Conservation (phyloP, 2,329 filamentous ascomycete species). For the Graphilbum ipis-grandicollis region DNA sequence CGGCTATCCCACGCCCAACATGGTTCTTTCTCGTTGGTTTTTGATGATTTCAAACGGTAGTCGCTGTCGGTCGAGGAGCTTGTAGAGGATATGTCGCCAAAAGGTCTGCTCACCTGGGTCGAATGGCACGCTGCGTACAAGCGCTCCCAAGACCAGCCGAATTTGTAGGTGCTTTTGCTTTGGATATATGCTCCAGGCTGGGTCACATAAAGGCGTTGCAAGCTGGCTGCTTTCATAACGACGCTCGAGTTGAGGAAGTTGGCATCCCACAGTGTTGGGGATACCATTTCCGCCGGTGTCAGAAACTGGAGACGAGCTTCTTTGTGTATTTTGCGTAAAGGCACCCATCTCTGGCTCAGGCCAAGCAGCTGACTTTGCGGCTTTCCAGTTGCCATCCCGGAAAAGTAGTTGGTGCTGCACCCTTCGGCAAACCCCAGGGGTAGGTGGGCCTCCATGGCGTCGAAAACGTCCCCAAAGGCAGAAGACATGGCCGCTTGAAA, state of each 20-base stretch:
- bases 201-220: slow-evolving; percentile 56
- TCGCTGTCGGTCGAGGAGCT: slow-evolving; percentile 16
- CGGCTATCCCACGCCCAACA: slow-evolving; percentile 52
- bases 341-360: slow-evolving; percentile 53
- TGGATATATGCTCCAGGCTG: slow-evolving; percentile 61
- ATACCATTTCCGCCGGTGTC: slow-evolving; percentile 54
- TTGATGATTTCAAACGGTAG: not conserved
- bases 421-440: slow-evolving; percentile 5
- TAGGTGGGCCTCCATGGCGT: slow-evolving; percentile 17
- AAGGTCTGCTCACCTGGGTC: too few relatives aligned
- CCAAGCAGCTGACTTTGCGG: slow-evolving; percentile 33
- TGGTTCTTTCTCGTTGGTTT: slow-evolving; percentile 24
- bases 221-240: slow-evolving; percentile 50
- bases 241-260: slow-evolving; percentile 53
- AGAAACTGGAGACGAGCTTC: slow-evolving; percentile 57
- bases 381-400: slow-evolving; percentile 7
- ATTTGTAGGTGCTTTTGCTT: slow-evolving; percentile 31
- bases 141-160: slow-evolving; percentile 54
- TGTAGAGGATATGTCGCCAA: too few relatives aligned
- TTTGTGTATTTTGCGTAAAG: slow-evolving; percentile 58
- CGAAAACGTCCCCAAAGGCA: slow-evolving; percentile 42
- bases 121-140: slow-evolving; percentile 44
- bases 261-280: slow-evolving; percentile 52
- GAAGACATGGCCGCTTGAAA: slow-evolving; percentile 45
- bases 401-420: slow-evolving; percentile 2